Percentiles rank a stretch among this genome's conserved stretches.
These are phyloP conservation scores for Mortierella sp. DNA, from an alignment of 371 early-diverging fungal species.

Conservation along the genomic window DNA sequence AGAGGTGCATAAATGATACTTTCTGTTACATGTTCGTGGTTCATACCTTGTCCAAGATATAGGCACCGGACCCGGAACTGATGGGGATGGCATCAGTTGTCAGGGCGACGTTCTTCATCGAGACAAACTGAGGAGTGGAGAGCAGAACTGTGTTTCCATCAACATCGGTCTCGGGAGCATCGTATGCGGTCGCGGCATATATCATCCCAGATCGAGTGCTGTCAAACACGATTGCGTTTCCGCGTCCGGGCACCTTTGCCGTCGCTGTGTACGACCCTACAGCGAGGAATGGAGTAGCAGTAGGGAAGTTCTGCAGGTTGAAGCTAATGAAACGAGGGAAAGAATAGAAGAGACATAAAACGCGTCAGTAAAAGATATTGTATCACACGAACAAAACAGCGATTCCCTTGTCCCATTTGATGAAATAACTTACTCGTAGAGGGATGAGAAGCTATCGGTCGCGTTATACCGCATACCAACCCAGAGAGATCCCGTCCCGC, in stretches of 20 bases:
- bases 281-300: background rate
- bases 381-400: too few species aligned
- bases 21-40: too few species aligned
- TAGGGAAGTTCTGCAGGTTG: background rate
- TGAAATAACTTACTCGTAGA: background rate
- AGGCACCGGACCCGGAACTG: background rate
- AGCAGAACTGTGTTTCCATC: background rate
- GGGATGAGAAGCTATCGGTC: background rate
- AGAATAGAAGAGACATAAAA: background rate
- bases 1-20: too few species aligned
- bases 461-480: background rate
- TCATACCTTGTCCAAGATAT: background rate
- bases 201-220: background rate
- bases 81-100: background rate
- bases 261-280: background rate
- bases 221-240: slow-evolving; percentile 5
- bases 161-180: background rate
- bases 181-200: background rate
- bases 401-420: too few species aligned
- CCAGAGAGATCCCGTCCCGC: too few species aligned
- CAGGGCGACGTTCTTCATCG: background rate
- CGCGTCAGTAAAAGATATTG: background rate
- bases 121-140: background rate
- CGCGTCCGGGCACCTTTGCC: background rate
- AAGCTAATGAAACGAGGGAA: background rate